Evolutionary conservation across 73 alveolate genomes (phyloP).

Genomic region (Symbiodinium natans): DNA sequence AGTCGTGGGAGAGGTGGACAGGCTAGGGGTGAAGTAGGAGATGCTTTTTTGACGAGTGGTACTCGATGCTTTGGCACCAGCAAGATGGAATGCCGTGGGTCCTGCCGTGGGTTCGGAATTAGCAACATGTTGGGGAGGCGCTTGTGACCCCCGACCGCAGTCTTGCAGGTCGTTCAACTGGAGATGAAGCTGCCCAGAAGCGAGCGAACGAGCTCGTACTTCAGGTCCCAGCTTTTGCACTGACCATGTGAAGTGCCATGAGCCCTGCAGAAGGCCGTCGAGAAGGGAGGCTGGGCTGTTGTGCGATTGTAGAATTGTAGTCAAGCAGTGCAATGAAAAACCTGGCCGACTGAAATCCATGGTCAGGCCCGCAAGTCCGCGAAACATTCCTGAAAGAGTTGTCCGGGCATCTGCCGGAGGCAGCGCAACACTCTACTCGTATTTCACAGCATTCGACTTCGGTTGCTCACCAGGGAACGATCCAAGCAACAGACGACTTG

Average conservation of each 20-base stretch:
- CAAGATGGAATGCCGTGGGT: too few relatives aligned
- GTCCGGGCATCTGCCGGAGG: slow-evolving; percentile 43
- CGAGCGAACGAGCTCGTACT: slow-evolving; percentile 71
- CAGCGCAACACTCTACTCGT: neutral
- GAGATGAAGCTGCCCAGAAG: slow-evolving; percentile 54
- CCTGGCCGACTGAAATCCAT: neutral
- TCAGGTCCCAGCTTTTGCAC: slow-evolving; percentile 12
- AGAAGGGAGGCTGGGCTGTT: slow-evolving; percentile 27
- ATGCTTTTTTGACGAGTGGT: too few relatives aligned
- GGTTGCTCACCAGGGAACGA: neutral
- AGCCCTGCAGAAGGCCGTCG: slow-evolving; percentile 8
- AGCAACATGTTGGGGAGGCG: too few relatives aligned
- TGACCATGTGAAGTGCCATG: neutral
- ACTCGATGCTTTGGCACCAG: too few relatives aligned
- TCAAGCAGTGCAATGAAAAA: too few relatives aligned
- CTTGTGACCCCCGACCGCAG: too few relatives aligned
- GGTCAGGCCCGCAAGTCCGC: slow-evolving; percentile 39
- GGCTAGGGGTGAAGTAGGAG: too few relatives aligned
- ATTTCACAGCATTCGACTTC: neutral
- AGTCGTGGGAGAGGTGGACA: too few relatives aligned
- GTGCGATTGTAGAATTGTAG: too few relatives aligned
- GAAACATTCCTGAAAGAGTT: slow-evolving; percentile 35
- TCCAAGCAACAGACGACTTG: neutral
- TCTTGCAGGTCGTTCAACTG: slow-evolving; percentile 31
- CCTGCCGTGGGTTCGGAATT: too few relatives aligned